Evolutionary conservation across 2,329 filamentous ascomycete genomes (phyloP).

Genomic region (Pseudopithomyces maydicus): DNA sequence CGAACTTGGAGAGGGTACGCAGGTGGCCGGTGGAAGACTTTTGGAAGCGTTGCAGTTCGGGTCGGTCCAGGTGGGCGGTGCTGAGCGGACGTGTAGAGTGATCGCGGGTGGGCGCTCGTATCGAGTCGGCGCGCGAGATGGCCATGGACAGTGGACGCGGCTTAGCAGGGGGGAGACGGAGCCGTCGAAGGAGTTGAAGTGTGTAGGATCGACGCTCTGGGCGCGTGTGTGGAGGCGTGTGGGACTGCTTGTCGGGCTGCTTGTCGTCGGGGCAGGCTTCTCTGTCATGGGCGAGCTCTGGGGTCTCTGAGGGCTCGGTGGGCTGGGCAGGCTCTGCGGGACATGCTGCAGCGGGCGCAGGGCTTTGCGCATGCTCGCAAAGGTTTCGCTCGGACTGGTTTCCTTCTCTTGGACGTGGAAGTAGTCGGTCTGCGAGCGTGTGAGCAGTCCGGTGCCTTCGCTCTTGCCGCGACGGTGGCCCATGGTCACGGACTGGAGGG

Average conservation of each 20-base stretch:
- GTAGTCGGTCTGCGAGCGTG: constrained; percentile 56
- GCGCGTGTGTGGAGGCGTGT: constrained; percentile 22
- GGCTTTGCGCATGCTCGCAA: constrained; percentile 75
- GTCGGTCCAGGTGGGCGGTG: constrained; percentile 42
- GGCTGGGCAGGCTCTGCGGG: constrained; percentile 52
- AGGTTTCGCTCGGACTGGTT: constrained; percentile 65
- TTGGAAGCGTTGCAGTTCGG: constrained; percentile 78
- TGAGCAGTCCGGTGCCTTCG: constrained; percentile 64
- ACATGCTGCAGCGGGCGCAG: constrained; percentile 61
- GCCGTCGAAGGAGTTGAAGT: constrained; percentile 50
- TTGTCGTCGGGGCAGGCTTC: constrained; percentile 25
- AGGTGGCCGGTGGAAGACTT: constrained; percentile 90
- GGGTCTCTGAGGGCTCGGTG: constrained; percentile 54
- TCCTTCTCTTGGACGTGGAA: constrained; percentile 47
- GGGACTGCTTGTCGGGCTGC: constrained; percentile 15
- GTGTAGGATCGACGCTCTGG: constrained; percentile 43
- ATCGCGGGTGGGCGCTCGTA: constrained; percentile 43
- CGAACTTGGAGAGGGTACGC: constrained; percentile 82
- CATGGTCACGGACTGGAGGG: constrained; percentile 50
- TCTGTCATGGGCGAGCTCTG: constrained; percentile 36
- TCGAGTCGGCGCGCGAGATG: constrained; percentile 45
- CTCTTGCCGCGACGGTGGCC: constrained; percentile 77
- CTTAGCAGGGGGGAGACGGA: constrained; percentile 51
- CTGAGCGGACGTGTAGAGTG: constrained; percentile 34
- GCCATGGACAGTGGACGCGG: constrained; percentile 50